phyloP scores from a whole-genome alignment of 164 flowering plant species.

The Brasenia schreberi region DNA sequence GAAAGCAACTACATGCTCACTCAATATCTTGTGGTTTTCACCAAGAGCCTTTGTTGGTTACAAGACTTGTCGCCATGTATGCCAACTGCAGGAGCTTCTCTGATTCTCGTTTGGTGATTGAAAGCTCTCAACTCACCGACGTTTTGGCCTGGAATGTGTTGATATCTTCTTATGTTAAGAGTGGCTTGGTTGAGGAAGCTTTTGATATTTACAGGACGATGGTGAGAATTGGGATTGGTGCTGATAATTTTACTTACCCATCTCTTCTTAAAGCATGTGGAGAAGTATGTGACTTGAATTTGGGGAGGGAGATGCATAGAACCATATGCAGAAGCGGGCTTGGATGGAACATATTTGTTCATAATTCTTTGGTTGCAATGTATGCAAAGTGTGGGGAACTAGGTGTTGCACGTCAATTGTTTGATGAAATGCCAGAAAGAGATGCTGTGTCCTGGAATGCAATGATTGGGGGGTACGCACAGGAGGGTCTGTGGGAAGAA shows the following conservation, averaged over 20 bases:
- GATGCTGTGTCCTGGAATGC: conserved; percentile 52
- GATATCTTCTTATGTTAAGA: conserved; percentile 29
- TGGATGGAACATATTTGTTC: conserved; percentile 31
- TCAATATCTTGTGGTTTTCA: conserved; percentile 26
- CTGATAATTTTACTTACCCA: conserved; percentile 48
- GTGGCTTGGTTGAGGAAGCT: conserved; percentile 21
- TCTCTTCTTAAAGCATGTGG: conserved; percentile 58
- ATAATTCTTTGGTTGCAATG: conserved; percentile 44
- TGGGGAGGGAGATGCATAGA: conserved; percentile 34
- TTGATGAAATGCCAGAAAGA: conserved; percentile 38
- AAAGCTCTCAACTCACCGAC: conserved; percentile 14
- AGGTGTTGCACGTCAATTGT: conserved; percentile 22
- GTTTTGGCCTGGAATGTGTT: conserved; percentile 46
- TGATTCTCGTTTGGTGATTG: conserved; percentile 25
- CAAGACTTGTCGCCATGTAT: conserved; percentile 38
- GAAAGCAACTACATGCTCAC: conserved; percentile 36
- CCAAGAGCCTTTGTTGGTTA: conserved; percentile 23
- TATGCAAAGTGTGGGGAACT: conserved; percentile 39
- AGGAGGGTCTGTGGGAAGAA: conserved; percentile 32
- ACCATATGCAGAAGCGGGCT: conserved; percentile 12
- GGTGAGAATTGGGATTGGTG: conserved; percentile 25
- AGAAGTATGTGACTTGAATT: conserved; percentile 20
- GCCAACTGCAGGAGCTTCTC: conserved; percentile 14
- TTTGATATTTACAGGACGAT: conserved; percentile 25
- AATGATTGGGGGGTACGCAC: conserved; percentile 38